Conservation (phyloP, 1,284 basidiomycete genomes). For the Cutaneotrichosporon mucoides region DNA sequence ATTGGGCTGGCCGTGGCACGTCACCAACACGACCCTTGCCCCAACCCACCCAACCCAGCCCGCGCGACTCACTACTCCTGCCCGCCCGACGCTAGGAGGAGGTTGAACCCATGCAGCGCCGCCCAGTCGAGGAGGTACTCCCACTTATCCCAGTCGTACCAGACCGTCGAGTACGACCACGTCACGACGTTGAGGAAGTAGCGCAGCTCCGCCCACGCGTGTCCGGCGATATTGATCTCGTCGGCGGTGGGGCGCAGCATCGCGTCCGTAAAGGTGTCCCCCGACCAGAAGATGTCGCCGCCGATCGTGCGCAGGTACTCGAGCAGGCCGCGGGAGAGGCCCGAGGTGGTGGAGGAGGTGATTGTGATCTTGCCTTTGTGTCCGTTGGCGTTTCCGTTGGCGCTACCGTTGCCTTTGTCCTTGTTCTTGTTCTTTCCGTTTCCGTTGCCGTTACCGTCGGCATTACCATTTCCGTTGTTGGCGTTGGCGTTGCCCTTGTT, state of each 20-base stretch:
- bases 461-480: too few species aligned
- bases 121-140: slow-evolving; percentile 53
- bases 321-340: slow-evolving; percentile 17
- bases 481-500: too few species aligned
- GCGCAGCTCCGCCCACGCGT: slow-evolving; percentile 32
- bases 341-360: slow-evolving; percentile 2
- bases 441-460: too few species aligned
- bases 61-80: slow-evolving; percentile 43
- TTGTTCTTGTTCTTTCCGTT: too few species aligned
- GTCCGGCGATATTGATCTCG: neutral
- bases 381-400: too few species aligned
- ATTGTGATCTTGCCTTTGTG: slow-evolving; percentile 8
- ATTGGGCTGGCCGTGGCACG: too few species aligned
- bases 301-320: slow-evolving; percentile 13
- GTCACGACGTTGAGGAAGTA: slow-evolving; percentile 50
- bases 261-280: slow-evolving; percentile 8
- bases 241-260: neutral
- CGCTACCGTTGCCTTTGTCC: too few species aligned
- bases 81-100: slow-evolving; percentile 53
- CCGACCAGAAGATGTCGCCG: slow-evolving; percentile 18
- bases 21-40: too few species aligned
- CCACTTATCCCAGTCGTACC: slow-evolving; percentile 52
- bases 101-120: slow-evolving; percentile 52
- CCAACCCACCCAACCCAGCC: neutral
- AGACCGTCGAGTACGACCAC: slow-evolving; percentile 51